Conservation (phyloP, 2,329 filamentous ascomycete genomes). For the Ophiocordyceps australis region DNA sequence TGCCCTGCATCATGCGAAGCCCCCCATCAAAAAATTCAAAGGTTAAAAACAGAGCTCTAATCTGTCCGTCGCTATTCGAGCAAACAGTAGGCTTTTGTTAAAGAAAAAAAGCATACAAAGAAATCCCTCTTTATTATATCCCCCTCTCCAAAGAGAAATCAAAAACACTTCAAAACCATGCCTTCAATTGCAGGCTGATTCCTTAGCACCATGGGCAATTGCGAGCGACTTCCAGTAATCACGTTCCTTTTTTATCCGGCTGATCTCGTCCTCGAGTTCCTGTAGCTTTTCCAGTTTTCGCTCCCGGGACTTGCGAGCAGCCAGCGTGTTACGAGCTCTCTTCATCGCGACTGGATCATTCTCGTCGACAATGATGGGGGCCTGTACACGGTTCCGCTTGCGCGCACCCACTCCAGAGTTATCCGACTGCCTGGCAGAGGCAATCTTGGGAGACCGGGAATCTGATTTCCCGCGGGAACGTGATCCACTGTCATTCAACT, state of each 20-base stretch:
- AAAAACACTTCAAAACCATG: too few relatives aligned
- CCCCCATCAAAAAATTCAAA: too few relatives aligned
- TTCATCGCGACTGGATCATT: conserved; percentile 67
- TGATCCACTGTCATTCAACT: conserved; percentile 26
- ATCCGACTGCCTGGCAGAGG: conserved; percentile 45
- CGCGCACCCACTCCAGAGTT: conserved; percentile 54
- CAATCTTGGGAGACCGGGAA: conserved; percentile 20
- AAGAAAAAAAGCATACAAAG: too few relatives aligned
- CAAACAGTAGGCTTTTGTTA: too few relatives aligned
- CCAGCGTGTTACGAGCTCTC: conserved; percentile 83
- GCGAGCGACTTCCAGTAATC: conserved; percentile 53
- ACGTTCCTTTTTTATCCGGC: conserved; percentile 45
- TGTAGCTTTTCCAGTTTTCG: conserved; percentile 66
- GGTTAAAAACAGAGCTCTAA: too few relatives aligned
- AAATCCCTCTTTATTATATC: too few relatives aligned
- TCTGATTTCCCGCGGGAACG: conserved; percentile 23
- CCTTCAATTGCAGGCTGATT: too few relatives aligned
- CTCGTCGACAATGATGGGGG: conserved; percentile 61
- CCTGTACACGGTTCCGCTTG: conserved; percentile 64
- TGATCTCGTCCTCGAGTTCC: conserved; percentile 56
- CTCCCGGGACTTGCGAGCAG: conserved; percentile 81
- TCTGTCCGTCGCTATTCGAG: too few relatives aligned
- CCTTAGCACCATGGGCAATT: too few relatives aligned
- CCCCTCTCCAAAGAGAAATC: too few relatives aligned
- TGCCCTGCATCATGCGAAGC: too few relatives aligned